These are phyloP conservation scores for Galerina marginata DNA, from an alignment of 768 basidiomycete genomes.

Conservation along the genomic window DNA sequence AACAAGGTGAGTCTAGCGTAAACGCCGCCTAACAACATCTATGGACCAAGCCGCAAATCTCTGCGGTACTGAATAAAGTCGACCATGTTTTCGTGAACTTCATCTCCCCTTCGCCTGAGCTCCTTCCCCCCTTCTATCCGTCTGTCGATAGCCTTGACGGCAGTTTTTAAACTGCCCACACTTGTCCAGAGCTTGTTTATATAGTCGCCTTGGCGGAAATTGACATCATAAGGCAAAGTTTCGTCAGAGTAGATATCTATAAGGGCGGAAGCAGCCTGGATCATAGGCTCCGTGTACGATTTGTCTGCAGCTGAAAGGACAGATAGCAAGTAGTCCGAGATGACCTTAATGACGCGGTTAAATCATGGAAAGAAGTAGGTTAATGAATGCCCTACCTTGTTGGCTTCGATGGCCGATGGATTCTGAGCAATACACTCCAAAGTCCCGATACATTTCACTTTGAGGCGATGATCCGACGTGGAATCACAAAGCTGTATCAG, in stretches of 20 bases:
- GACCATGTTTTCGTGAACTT: conserved; percentile 74
- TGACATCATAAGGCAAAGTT: conserved; percentile 74
- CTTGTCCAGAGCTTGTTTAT: conserved; percentile 59
- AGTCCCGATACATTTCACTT: conserved; percentile 84
- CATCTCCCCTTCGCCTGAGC: conserved; percentile 71
- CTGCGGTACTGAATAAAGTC: conserved; percentile 79
- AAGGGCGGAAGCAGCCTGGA: conserved; percentile 81
- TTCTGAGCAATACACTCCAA: conserved; percentile 83
- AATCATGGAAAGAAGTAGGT: neutral
- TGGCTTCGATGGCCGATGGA: conserved; percentile 65
- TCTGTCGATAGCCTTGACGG: conserved; percentile 68
- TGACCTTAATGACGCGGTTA: conserved; percentile 44
- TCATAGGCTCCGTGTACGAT: conserved; percentile 65
- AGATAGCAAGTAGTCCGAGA: conserved; percentile 70
- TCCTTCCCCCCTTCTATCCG: conserved; percentile 71
- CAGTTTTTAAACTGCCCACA: conserved; percentile 65
- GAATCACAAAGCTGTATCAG: conserved; percentile 71
- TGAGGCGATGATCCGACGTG: conserved; percentile 56
- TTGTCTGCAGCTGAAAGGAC: conserved; percentile 53
- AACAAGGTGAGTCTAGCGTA: too few relatives aligned
- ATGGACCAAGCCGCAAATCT: conserved; percentile 45
- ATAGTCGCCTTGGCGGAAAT: conserved; percentile 71
- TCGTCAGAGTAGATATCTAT: conserved; percentile 97
- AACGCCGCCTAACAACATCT: neutral
- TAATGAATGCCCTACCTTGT: conserved; percentile 47